A percentile compares a stretch with the other conserved stretches of the same genome.
Evolutionary conservation across 352 stramenopile genomes (phyloP).

Genomic region (Globisporangium irregulare): DNA sequence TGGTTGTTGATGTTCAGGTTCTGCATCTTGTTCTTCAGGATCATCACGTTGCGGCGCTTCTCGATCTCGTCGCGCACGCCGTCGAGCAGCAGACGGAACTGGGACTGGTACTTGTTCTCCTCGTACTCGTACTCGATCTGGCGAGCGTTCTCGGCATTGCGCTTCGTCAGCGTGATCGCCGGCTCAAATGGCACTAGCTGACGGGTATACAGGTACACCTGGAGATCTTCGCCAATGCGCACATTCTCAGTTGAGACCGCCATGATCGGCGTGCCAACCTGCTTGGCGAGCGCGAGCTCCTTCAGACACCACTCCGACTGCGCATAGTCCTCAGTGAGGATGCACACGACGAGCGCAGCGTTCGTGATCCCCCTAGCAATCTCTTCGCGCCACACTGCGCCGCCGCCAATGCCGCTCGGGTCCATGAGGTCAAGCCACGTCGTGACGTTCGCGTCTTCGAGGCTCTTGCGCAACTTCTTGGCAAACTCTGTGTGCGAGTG

Average conservation of each 20-base stretch:
- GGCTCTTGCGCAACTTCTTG: constrained; percentile 63
- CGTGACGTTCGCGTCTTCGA: constrained; percentile 78
- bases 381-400: constrained; percentile 76
- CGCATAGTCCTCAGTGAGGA: constrained; percentile 78
- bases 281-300: constrained; percentile 75
- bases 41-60: constrained; percentile 51
- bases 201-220: constrained; percentile 84
- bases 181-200: constrained; percentile 80
- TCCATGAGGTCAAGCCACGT: constrained; percentile 88
- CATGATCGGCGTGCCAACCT: constrained; percentile 74
- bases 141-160: constrained; percentile 46
- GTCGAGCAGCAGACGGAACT: constrained; percentile 78
- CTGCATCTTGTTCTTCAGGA: constrained; percentile 38
- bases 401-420: constrained; percentile 79
- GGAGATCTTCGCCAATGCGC: constrained; percentile 63
- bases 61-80: constrained; percentile 83
- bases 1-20: constrained; percentile 22
- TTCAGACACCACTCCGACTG: constrained; percentile 85
- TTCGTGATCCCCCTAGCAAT: constrained; percentile 79
- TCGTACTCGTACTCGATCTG: constrained; percentile 85
- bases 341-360: constrained; percentile 68
- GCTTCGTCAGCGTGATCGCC: constrained; percentile 48
- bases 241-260: constrained; percentile 70
- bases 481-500: constrained; percentile 82
- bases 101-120: constrained; percentile 58